Evolutionary conservation across 2,329 filamentous ascomycete genomes (phyloP).

Genomic region (Nigrospora sphaerica): DNA sequence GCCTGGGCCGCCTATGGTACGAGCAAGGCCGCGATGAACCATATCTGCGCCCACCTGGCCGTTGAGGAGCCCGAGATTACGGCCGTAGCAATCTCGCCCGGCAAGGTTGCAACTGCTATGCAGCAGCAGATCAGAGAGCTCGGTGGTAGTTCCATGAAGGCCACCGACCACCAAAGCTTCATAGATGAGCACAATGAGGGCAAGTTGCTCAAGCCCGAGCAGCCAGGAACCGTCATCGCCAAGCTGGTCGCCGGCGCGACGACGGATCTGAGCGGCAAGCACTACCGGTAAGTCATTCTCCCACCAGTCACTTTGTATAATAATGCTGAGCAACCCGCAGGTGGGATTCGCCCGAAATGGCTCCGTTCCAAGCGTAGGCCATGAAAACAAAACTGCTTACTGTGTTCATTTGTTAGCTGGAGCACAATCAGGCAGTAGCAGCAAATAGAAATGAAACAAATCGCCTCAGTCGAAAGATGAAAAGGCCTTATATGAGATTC

Average conservation of each 20-base stretch:
- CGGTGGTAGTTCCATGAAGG: constrained; percentile 41
- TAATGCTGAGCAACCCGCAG: constrained; percentile 20
- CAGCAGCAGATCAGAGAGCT: constrained; percentile 70
- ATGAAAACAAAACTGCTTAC: not conserved
- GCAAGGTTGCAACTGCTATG: constrained; percentile 85
- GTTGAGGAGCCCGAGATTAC: constrained; percentile 72
- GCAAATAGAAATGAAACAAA: constrained; percentile 19
- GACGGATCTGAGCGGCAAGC: constrained; percentile 66
- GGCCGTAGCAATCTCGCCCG: constrained; percentile 67
- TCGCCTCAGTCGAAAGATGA: constrained; percentile 76
- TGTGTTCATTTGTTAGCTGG: constrained; percentile 7
- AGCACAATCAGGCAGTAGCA: constrained; percentile 11
- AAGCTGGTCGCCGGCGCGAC: constrained; percentile 61
- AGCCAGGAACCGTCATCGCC: constrained; percentile 81
- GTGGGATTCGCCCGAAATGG: constrained; percentile 47
- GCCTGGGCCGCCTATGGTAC: constrained; percentile 79
- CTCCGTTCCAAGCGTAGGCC: constrained; percentile 36
- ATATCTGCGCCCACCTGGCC: constrained; percentile 64
- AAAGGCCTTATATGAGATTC: constrained; percentile 62
- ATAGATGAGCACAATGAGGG: constrained; percentile 62
- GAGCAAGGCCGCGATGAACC: constrained; percentile 78
- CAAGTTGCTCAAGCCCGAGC: constrained; percentile 69
- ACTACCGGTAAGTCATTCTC: constrained; percentile 51
- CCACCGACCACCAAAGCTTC: constrained; percentile 60
- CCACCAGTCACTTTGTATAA: constrained; percentile 2